Evolutionary conservation across 1,284 basidiomycete genomes (phyloP).

Genomic region (Hemileccinum hortonii): DNA sequence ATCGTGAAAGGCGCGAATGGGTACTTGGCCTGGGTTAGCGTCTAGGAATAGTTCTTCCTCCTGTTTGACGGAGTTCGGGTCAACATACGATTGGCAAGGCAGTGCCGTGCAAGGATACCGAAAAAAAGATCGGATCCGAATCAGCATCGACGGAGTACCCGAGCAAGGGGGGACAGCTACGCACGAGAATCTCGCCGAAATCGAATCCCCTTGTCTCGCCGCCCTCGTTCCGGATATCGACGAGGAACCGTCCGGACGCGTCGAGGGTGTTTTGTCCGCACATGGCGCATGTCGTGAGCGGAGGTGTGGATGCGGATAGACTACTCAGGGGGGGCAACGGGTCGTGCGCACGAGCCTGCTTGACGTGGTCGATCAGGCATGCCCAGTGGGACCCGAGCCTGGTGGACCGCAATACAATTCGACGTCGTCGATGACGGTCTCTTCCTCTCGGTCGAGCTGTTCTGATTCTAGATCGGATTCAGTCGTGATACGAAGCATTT

Average conservation of each 20-base stretch:
- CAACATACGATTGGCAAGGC: no score
- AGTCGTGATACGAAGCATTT: conserved; percentile 14
- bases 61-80: conserved; percentile 3
- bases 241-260: conserved; percentile 18
- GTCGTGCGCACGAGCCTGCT: neutral
- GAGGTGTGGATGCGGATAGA: neutral
- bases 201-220: conserved; percentile 25
- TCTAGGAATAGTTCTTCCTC: conserved; percentile 26
- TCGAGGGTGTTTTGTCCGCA: conserved; percentile 20
- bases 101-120: no score
- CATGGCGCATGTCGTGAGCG: conserved; percentile 11
- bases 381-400: conserved; percentile 27
- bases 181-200: conserved; percentile 28
- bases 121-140: no score
- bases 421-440: conserved; percentile 23
- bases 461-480: conserved; percentile 7
- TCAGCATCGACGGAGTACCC: no score
- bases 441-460: conserved; percentile 5
- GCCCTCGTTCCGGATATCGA: conserved; percentile 27
- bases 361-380: conserved; percentile 25
- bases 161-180: conserved; percentile 2
- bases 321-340: neutral
- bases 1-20: conserved; percentile 25
- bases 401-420: conserved; percentile 26
- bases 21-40: conserved; percentile 15